Conservation (phyloP, 1,139 yeast genomes). For the Arxiozyma telluris region DNA sequence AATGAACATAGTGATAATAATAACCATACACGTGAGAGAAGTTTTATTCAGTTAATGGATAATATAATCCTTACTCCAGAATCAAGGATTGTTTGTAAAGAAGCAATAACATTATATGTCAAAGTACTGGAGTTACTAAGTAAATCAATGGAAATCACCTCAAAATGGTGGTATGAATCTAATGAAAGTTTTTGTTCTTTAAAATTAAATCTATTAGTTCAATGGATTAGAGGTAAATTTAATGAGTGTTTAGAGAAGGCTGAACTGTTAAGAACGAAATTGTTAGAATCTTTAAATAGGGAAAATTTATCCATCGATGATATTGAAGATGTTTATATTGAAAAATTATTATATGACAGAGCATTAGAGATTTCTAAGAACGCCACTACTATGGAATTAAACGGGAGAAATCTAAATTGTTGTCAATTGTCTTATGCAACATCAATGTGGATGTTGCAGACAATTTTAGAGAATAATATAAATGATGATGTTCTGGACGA, state of each 20-base stretch:
- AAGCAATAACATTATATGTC: slow-evolving; percentile 76
- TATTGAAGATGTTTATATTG: slow-evolving; percentile 47
- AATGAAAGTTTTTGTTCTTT: slow-evolving; percentile 34
- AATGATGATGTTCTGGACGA: slow-evolving; percentile 40
- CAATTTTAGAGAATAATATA: slow-evolving; percentile 43
- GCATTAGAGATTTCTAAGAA: slow-evolving; percentile 87
- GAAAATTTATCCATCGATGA: neutral
- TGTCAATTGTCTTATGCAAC: slow-evolving; percentile 88
- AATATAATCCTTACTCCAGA: neutral
- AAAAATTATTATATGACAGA: slow-evolving; percentile 79
- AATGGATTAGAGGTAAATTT: slow-evolving; percentile 84
- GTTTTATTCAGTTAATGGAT: neutral
- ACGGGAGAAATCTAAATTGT: slow-evolving; percentile 62
- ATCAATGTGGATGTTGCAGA: slow-evolving; percentile 91
- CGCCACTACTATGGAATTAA: slow-evolving; percentile 82
- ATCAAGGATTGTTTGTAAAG: slow-evolving; percentile 30
- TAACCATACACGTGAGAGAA: neutral
- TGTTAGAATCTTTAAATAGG: slow-evolving; percentile 12
- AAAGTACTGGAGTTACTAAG: slow-evolving; percentile 76
- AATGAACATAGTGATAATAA: neutral
- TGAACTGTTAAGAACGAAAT: slow-evolving; percentile 44
- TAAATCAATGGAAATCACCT: slow-evolving; percentile 74
- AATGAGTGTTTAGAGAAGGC: slow-evolving; percentile 87
- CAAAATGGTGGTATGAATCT: slow-evolving; percentile 75
- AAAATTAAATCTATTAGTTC: slow-evolving; percentile 71